Evolutionary conservation across 1,284 basidiomycete species (phyloP), one percentile per base, ranked within the genome.

Genomic region (Rhodotorula sp.): DNA sequence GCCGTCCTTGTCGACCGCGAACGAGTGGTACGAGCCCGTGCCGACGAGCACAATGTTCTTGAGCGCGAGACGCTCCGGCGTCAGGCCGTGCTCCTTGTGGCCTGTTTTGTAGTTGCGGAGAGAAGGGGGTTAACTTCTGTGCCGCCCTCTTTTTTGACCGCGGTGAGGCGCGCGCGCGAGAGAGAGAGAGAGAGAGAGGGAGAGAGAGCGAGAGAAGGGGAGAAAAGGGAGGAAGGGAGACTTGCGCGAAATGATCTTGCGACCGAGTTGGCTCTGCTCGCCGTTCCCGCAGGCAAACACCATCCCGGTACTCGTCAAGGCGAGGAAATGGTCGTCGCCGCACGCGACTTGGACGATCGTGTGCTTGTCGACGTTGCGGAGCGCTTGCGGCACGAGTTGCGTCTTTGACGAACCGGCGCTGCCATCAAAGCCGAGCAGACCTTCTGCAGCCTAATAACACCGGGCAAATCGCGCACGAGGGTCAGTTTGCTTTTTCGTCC

Each of bases 321-420:
- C 90, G 57, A 96, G 82, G 42, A 95, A 85, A 80, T 96, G 93
- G 79, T 96, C 93, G 78, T 87, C 86, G 42, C 93, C 93, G 51
- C 89, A 88, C 12, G 87, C 89, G 49, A 93, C 86, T 18, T 91
- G 88, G 14, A 84, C 82, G 76, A 91, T 89, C 76, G 89, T 88
- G 76, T 81, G 81, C 69, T 80, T 82, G 63, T 77, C 78, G 70
- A 82, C 80, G 64, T 76, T 80, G 53, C 78, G 82, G 51, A 82
- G 82, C 30, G 81, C 77, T 44, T 83, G 80, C 10, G 84, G 85
- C 15, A 74, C 77, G 72, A 81, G 81, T 75, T 84, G 83, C n/a
- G 51, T 68, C 60, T 80, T 79, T 29, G 79, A 74, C 62, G 81
- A 80, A 22, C 80, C 80, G 29, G 81, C 80, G 30, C 85, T 86